A percentile compares a stretch with the other conserved stretches of the same genome.
phyloP scores from a whole-genome alignment of 1,139 yeast genomes.

The Yamadazyma jaroonii region DNA sequence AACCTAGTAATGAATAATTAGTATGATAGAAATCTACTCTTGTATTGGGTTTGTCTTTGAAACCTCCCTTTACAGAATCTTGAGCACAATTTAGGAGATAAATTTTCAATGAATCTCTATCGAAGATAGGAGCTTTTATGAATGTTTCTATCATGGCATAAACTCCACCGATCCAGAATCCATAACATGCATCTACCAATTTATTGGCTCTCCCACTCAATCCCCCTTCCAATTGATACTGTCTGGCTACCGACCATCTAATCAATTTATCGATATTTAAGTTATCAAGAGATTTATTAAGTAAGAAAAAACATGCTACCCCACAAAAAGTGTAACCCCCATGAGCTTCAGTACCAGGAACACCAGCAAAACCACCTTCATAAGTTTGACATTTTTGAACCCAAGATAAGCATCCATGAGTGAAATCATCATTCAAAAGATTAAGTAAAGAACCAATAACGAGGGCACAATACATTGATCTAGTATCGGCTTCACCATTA shows the following conservation, averaged over 20 bases:
- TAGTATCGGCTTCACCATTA: slow-evolving; percentile 82
- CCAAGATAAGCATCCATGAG: slow-evolving; percentile 55
- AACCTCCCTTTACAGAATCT: slow-evolving; percentile 56
- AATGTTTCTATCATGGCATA: slow-evolving; percentile 62
- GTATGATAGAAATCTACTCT: slow-evolving; percentile 87
- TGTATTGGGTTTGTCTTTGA: slow-evolving; percentile 85
- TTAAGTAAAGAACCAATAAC: slow-evolving; percentile 68
- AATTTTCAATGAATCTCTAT: slow-evolving; percentile 54
- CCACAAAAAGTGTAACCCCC: slow-evolving; percentile 97
- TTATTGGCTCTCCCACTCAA: slow-evolving; percentile 88
- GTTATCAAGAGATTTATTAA: slow-evolving; percentile 15
- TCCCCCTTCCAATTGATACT: slow-evolving; percentile 75
- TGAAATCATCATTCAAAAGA: slow-evolving; percentile 61
- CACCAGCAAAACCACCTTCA: slow-evolving; percentile 94
- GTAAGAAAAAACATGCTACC: slow-evolving; percentile 62
- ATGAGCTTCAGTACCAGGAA: slow-evolving; percentile 85
- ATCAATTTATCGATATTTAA: slow-evolving; percentile 42
- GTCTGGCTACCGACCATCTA: slow-evolving; percentile 72
- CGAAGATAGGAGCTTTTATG: slow-evolving; percentile 35
- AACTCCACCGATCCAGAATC: slow-evolving; percentile 92
- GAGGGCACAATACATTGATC: slow-evolving; percentile 86
- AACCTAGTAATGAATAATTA: slow-evolving; percentile 77
- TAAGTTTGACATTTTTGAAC: slow-evolving; percentile 75
- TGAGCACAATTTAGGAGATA: slow-evolving; percentile 82
- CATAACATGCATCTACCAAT: slow-evolving; percentile 93